phyloP scores from a whole-genome alignment of 495 filamentous ascomycete species.

The Cercophora samala region DNA sequence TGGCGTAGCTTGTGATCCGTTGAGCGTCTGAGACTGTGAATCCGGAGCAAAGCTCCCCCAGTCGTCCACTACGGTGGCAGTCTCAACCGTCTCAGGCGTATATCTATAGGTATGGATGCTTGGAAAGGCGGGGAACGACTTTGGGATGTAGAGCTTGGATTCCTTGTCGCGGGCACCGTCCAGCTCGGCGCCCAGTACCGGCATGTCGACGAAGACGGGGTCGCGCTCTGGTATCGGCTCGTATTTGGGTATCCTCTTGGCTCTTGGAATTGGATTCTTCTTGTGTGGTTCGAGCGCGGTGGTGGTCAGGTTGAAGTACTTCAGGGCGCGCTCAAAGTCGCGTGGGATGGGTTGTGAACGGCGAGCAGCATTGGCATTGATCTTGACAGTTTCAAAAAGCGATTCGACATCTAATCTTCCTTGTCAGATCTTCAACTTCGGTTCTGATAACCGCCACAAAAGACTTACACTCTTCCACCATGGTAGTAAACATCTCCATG shows the following conservation, averaged over 20 bases:
- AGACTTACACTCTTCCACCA: conserved; percentile 40
- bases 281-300: conserved; percentile 39
- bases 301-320: conserved; percentile 35
- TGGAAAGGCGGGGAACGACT: conserved; percentile 44
- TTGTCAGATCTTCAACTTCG: background rate
- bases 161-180: conserved; percentile 44
- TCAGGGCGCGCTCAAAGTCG: conserved; percentile 42
- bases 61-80: conserved; percentile 27
- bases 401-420: conserved; percentile 33
- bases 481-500: conserved; percentile 41
- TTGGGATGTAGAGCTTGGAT: conserved; percentile 40
- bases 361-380: conserved; percentile 36
- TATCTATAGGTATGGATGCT: conserved; percentile 47
- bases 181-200: conserved; percentile 40
- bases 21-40: conserved; percentile 9
- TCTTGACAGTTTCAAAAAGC: conserved; percentile 33
- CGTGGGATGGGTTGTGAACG: conserved; percentile 35
- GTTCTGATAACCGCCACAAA: background rate
- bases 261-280: conserved; percentile 38
- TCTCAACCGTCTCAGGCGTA: conserved; percentile 37
- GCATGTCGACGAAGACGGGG: conserved; percentile 34
- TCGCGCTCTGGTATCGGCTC: conserved; percentile 32
- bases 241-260: conserved; percentile 31
- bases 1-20: conserved; percentile 18
- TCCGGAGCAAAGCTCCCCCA: conserved; percentile 23